Evolutionary conservation across 1,284 basidiomycete species (phyloP).

Genomic region (Microbotryum lychnidis-dioicae): DNA sequence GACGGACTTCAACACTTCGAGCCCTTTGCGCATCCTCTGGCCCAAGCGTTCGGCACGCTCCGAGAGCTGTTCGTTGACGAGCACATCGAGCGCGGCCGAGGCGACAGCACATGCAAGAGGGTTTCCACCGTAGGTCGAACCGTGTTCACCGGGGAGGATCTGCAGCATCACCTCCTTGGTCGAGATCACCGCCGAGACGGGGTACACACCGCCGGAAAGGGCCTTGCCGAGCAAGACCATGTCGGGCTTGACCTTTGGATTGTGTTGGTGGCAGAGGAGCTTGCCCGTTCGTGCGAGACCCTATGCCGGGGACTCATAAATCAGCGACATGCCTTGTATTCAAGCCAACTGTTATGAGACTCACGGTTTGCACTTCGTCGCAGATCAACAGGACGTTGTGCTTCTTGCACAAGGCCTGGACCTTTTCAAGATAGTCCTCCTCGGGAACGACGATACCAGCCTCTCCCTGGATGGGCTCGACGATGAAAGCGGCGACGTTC

Average conservation of each 20-base stretch:
- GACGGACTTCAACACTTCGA: constrained; percentile 44
- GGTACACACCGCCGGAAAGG: constrained; percentile 91
- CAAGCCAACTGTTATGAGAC: constrained; percentile 25
- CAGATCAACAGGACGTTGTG: constrained; percentile 92
- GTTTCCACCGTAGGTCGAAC: constrained; percentile 75
- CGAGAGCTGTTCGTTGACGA: constrained; percentile 75
- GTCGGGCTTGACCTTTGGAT: constrained; percentile 74
- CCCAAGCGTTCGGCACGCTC: constrained; percentile 71
- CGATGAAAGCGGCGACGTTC: constrained; percentile 82
- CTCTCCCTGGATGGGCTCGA: constrained; percentile 98
- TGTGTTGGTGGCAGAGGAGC: constrained; percentile 80
- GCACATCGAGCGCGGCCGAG: constrained; percentile 78
- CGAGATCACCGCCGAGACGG: constrained; percentile 88
- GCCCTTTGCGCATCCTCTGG: constrained; percentile 63
- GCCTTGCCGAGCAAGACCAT: constrained; percentile 92
- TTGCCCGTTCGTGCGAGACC: constrained; percentile 75
- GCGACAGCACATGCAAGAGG: constrained; percentile 92
- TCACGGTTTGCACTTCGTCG: constrained; percentile 86
- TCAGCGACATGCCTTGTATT: constrained; percentile 37
- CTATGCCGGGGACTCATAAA: constrained; percentile 41
- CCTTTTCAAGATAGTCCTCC: constrained; percentile 72
- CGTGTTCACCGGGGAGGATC: constrained; percentile 94
- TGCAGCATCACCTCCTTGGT: constrained; percentile 86
- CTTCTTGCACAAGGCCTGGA: constrained; percentile 78
- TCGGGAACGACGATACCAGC: constrained; percentile 91